Conservation (phyloP, 2,329 filamentous ascomycete genomes). For the Ophiostoma angusticollis region DNA sequence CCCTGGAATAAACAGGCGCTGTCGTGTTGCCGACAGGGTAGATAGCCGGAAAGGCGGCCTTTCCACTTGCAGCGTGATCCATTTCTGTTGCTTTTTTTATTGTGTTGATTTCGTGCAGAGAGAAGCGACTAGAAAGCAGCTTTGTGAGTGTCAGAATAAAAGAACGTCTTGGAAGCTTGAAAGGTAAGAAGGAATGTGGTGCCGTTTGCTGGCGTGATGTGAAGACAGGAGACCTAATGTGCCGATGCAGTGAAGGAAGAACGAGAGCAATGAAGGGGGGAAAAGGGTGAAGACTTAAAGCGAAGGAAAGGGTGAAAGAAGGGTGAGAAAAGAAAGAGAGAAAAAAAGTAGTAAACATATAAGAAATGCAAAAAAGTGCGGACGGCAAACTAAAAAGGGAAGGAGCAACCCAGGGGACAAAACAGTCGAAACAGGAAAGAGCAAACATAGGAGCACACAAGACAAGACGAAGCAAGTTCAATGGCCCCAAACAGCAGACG, state of each 20-base stretch:
- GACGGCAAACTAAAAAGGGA: conserved; percentile 7
- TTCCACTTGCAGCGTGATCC: conserved; percentile 1
- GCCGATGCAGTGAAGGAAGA: neutral
- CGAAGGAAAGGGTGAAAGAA: neutral
- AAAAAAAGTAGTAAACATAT: neutral
- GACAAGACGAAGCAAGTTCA: neutral
- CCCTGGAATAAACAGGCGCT: neutral
- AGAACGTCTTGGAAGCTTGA: neutral
- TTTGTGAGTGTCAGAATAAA: neutral
- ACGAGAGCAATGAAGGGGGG: neutral
- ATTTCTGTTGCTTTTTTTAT: conserved; percentile 10
- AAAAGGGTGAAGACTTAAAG: conserved; percentile 1
- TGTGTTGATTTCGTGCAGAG: neutral
- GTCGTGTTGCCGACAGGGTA: neutral
- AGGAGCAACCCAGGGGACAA: conserved; percentile 8
- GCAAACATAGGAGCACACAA: neutral
- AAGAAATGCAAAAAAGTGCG: neutral
- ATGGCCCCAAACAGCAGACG: too few species aligned
- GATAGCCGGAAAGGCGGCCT: conserved; percentile 1
- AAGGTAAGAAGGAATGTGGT: neutral
- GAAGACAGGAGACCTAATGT: neutral
- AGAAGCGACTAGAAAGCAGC: neutral
- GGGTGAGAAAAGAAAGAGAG: neutral
- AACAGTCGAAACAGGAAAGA: conserved; percentile 11
- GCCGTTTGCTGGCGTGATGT: neutral